These are phyloP conservation scores for Penicillium arizonense DNA, from an alignment of 495 filamentous ascomycete species.

Conservation along the genomic window DNA sequence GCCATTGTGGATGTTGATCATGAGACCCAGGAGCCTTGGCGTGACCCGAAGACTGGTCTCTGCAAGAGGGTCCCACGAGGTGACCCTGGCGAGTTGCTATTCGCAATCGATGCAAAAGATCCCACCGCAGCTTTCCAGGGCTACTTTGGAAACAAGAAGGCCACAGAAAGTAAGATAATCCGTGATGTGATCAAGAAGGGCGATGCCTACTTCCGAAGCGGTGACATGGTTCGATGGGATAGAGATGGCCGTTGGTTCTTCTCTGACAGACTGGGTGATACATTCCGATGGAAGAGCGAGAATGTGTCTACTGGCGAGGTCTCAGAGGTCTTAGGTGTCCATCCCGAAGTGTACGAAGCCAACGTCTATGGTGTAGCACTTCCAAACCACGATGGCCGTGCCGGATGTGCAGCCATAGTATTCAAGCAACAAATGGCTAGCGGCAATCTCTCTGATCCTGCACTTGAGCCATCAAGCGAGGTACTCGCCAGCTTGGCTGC, in stretches of 20 bases:
- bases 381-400: constrained; percentile 81
- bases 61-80: constrained; percentile 59
- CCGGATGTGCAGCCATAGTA: constrained; percentile 75
- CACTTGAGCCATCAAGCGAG: constrained; percentile 33
- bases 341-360: constrained; percentile 68
- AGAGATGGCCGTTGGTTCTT: constrained; percentile 77
- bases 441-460: constrained; percentile 20
- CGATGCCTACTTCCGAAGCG: constrained; percentile 84
- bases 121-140: constrained; percentile 73
- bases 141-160: constrained; percentile 75
- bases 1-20: constrained; percentile 71
- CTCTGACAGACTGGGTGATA: constrained; percentile 88
- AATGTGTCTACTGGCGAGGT: constrained; percentile 86
- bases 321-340: constrained; percentile 64
- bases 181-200: constrained; percentile 75
- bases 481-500: constrained; percentile 57
- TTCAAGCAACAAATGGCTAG: constrained; percentile 44
- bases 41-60: constrained; percentile 70
- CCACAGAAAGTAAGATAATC: constrained; percentile 77
- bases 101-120: constrained; percentile 64
- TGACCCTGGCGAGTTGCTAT: constrained; percentile 80
- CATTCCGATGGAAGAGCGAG: constrained; percentile 93
- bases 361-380: constrained; percentile 87
- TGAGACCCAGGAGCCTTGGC: constrained; percentile 65
- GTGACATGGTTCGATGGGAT: constrained; percentile 76